Conservation (phyloP, 352 stramenopile genomes). For the Phytophthora crassamura region DNA sequence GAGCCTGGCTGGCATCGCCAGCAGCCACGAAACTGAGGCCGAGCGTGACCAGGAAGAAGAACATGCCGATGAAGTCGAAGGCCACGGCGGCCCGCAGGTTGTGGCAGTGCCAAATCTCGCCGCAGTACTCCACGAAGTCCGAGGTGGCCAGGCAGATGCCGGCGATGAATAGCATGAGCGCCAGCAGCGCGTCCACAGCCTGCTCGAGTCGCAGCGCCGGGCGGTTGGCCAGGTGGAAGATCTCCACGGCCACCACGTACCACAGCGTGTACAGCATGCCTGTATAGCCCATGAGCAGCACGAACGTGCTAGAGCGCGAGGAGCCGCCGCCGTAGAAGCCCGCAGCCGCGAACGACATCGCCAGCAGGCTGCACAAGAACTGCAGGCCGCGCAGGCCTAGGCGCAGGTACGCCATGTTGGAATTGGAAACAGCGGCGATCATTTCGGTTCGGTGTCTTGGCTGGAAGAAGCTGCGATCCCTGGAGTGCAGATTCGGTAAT, state of each 20-base stretch:
- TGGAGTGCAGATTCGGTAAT: constrained; percentile 25
- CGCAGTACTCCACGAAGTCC: constrained; percentile 55
- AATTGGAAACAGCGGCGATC: constrained; percentile 27
- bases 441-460: constrained; percentile 8
- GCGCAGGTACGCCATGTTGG: constrained; percentile 43
- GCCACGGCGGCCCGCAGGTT: constrained; percentile 55
- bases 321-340: constrained; percentile 32
- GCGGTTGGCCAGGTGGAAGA: constrained; percentile 47
- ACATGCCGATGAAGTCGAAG: constrained; percentile 68
- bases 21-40: constrained; percentile 39
- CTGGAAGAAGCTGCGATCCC: not conserved
- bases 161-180: constrained; percentile 54
- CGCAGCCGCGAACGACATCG: constrained; percentile 51
- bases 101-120: constrained; percentile 41
- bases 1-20: constrained; percentile 6
- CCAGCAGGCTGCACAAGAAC: constrained; percentile 65
- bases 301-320: constrained; percentile 50
- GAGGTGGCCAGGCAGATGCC: constrained; percentile 60
- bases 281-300: constrained; percentile 67
- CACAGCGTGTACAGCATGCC: constrained; percentile 67
- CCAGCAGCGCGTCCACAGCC: constrained; percentile 44
- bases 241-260: constrained; percentile 54
- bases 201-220: constrained; percentile 35
- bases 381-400: constrained; percentile 52
- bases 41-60: constrained; percentile 51